Evolutionary conservation across 371 early-diverging fungal species (phyloP), one percentile per base, ranked within the genome.

Genomic region (Coemansia sp.): DNA sequence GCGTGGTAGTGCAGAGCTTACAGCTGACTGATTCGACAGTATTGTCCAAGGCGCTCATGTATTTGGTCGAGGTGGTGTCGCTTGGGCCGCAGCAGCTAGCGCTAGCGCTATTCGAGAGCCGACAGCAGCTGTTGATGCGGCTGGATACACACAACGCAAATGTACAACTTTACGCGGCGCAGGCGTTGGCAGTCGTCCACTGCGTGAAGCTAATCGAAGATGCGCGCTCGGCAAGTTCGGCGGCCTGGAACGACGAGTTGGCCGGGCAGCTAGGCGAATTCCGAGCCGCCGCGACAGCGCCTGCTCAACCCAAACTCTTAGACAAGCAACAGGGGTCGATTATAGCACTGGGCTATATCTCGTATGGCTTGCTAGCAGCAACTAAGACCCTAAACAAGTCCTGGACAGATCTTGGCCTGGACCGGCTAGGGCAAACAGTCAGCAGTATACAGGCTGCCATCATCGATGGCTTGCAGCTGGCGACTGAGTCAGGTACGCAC

Each of bases 261-360:
- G 57, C 41, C 14, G 14, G 40, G 10, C 43, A 55, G 26, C 50
- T 72, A 12, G 10, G 2, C 16, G 53, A 43, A 12, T 31, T 72
- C 16, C 38, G 60, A 14, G 50, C 43, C 4, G 45, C 31, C 4
- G 45, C 55, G 9, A 35, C 51, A 9, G 59, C 31, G 20, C 52
- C 63, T 3, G 50, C 33, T 7, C 57, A 52, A 26, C 60, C 72
- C 2, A 68, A 60, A 11, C 41, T 39, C 2, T 16, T 72, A 11
- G 81, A 86, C 39, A 85, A 77, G 50, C 81, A 85, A 12, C 88
- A 90, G 57, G 94, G 94, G 3, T 70, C 88, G 1, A 56, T 86
- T 1, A 56, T 93, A 16, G 84, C 88, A 0, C 79, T 91, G 2
- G 92, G 94, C 0, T 89, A 82, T 51, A 72, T 89, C 5, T 56